A percentile compares a stretch with the other conserved stretches of the same genome.
phyloP scores from a whole-genome alignment of 768 basidiomycete genomes.

The Trametes villosa region DNA sequence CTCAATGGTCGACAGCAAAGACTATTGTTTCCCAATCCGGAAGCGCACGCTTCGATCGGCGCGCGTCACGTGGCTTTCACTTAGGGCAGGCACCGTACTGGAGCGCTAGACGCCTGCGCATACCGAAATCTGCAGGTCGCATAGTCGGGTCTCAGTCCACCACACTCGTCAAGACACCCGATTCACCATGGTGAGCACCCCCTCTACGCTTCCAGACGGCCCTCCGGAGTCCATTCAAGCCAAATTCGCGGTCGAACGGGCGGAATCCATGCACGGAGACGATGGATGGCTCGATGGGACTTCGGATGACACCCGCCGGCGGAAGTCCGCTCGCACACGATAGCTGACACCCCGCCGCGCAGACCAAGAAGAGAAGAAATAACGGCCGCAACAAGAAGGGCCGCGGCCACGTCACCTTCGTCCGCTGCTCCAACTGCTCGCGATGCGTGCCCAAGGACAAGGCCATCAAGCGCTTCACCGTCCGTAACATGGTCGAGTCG shows the following conservation, averaged over 20 bases:
- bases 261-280: constrained; percentile 8
- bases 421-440: constrained; percentile 99
- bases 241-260: constrained; percentile 19
- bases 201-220: constrained; percentile 7
- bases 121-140: constrained; percentile 14
- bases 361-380: constrained; percentile 99
- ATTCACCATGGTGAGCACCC: constrained; percentile 42
- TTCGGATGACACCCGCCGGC: constrained; percentile 32
- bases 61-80: constrained; percentile 9
- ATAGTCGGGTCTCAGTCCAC: constrained; percentile 26
- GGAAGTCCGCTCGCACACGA: not conserved
- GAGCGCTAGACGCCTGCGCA: constrained; percentile 11
- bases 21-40: constrained; percentile 24
- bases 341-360: constrained; percentile 30
- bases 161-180: constrained; percentile 37
- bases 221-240: constrained; percentile 1
- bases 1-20: not conserved
- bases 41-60: not conserved
- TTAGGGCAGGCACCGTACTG: constrained; percentile 16
- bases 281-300: constrained; percentile 37
- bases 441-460: constrained; percentile 98
- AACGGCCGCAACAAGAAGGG: constrained; percentile 99
- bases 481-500: constrained; percentile 99
- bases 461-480: constrained; percentile 99
- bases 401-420: constrained; percentile 91